Conservation (phyloP, 768 basidiomycete genomes). For the Sarcodon sp. region DNA sequence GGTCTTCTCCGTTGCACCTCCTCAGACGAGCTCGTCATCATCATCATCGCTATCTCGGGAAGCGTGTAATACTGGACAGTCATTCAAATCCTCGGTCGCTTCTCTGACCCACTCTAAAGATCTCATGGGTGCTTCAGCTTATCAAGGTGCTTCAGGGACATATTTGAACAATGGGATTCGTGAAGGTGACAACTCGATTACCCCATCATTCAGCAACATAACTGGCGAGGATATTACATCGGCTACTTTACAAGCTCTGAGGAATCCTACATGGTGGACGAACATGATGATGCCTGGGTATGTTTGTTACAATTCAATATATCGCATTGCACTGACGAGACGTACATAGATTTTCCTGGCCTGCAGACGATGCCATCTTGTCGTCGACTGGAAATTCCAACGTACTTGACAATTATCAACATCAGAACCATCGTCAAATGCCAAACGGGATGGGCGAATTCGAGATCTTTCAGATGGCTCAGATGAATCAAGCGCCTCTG, state of each 20-base stretch:
- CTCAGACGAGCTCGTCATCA: not conserved
- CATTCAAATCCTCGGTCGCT: not conserved
- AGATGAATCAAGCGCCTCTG: too few relatives aligned
- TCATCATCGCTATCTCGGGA: not conserved
- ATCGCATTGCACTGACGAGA: not conserved
- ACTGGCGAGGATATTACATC: slow-evolving; percentile 39
- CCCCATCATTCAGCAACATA: slow-evolving; percentile 1
- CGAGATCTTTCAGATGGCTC: too few relatives aligned
- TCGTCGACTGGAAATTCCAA: too few relatives aligned
- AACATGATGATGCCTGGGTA: slow-evolving; percentile 84
- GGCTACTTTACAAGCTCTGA: slow-evolving; percentile 62
- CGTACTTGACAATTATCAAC: too few relatives aligned
- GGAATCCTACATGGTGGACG: slow-evolving; percentile 61
- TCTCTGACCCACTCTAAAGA: slow-evolving; percentile 6
- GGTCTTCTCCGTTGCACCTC: not conserved
- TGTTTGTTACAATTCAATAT: slow-evolving; percentile 2
- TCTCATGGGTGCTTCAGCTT: slow-evolving; percentile 8
- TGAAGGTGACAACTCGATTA: slow-evolving; percentile 23
- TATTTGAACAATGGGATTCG: slow-evolving; percentile 20
- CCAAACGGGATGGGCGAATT: too few relatives aligned
- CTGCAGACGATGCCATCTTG: not conserved
- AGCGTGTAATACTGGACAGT: slow-evolving; percentile 2
- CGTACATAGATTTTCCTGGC: not conserved
- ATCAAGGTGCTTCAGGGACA: slow-evolving; percentile 19
- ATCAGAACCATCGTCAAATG: too few relatives aligned